These are phyloP conservation scores for Colletotrichum tanaceti DNA, from an alignment of 2,329 filamentous ascomycete species.

Conservation along the genomic window DNA sequence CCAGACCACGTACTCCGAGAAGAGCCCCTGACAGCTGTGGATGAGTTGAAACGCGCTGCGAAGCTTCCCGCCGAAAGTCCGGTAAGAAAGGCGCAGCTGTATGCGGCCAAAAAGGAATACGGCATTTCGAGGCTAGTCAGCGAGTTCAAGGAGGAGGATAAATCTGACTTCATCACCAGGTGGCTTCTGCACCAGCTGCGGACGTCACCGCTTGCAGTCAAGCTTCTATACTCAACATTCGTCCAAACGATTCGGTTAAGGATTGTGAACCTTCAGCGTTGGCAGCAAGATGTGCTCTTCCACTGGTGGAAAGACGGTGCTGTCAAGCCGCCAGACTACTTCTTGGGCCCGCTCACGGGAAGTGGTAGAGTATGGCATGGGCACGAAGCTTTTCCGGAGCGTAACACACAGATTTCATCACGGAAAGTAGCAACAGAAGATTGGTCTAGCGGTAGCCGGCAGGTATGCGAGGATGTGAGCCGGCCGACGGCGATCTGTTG, in stretches of 20 bases:
- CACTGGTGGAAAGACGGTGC: slow-evolving; percentile 52
- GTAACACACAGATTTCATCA: neutral
- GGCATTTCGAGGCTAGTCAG: slow-evolving; percentile 58
- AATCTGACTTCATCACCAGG: slow-evolving; percentile 60
- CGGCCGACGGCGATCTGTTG: slow-evolving; percentile 3
- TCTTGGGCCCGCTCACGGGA: slow-evolving; percentile 27
- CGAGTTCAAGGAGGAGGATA: slow-evolving; percentile 52
- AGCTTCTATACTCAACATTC: slow-evolving; percentile 56
- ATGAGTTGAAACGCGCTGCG: slow-evolving; percentile 54
- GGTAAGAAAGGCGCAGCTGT: slow-evolving; percentile 50
- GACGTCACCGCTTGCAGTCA: slow-evolving; percentile 57
- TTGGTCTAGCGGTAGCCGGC: neutral
- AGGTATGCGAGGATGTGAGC: slow-evolving; percentile 2
- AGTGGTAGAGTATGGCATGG: slow-evolving; percentile 18
- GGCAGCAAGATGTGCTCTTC: slow-evolving; percentile 53
- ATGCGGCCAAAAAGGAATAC: slow-evolving; percentile 60
- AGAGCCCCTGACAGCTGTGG: slow-evolving; percentile 54
- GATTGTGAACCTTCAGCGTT: slow-evolving; percentile 50
- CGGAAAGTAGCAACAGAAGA: slow-evolving; percentile 4
- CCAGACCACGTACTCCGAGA: slow-evolving; percentile 57
- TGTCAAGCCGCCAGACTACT: slow-evolving; percentile 26
- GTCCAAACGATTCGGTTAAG: slow-evolving; percentile 48
- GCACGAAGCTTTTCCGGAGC: neutral
- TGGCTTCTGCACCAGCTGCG: slow-evolving; percentile 66
- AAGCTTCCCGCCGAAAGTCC: slow-evolving; percentile 52